These are phyloP conservation scores for Stentor coeruleus DNA, from an alignment of 73 alveolate species.

Conservation along the genomic window DNA sequence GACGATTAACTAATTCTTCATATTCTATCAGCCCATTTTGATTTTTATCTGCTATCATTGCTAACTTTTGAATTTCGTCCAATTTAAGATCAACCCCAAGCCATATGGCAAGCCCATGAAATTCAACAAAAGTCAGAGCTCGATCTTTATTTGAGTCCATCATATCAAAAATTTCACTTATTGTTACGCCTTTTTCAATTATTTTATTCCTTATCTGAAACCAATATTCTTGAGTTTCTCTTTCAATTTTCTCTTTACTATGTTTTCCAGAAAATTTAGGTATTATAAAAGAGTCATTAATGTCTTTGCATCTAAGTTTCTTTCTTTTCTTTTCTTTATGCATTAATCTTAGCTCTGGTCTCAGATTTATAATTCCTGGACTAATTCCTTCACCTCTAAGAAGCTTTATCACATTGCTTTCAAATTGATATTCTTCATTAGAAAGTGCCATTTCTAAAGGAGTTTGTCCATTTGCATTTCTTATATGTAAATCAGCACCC, in stretches of 20 bases:
- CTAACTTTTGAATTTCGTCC: not conserved
- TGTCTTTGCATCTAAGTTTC: too few species aligned
- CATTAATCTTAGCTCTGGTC: not conserved
- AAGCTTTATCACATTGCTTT: not conserved
- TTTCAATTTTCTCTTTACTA: slow-evolving; percentile 10
- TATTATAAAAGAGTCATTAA: not conserved
- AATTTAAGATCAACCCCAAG: not conserved
- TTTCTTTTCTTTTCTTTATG: not conserved
- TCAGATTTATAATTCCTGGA: not conserved
- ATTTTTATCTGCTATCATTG: not conserved
- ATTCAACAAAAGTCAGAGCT: slow-evolving; percentile 4
- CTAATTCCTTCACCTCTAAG: slow-evolving; percentile 2
- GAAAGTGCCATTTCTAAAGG: slow-evolving; percentile 19
- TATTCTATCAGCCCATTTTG: not conserved
- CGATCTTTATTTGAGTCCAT: slow-evolving; percentile 23
- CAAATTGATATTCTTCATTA: not conserved
- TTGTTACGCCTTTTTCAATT: not conserved
- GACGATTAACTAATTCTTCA: not conserved
- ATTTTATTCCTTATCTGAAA: not conserved
- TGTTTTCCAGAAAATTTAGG: not conserved
- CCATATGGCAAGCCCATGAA: slow-evolving; percentile 25
- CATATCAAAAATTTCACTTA: not conserved
- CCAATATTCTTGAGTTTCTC: slow-evolving; percentile 1
- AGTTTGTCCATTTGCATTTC: slow-evolving; percentile 25
- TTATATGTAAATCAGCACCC: not conserved